Conservation (phyloP, 768 basidiomycete genomes). For the Gymnopilus junonius region DNA sequence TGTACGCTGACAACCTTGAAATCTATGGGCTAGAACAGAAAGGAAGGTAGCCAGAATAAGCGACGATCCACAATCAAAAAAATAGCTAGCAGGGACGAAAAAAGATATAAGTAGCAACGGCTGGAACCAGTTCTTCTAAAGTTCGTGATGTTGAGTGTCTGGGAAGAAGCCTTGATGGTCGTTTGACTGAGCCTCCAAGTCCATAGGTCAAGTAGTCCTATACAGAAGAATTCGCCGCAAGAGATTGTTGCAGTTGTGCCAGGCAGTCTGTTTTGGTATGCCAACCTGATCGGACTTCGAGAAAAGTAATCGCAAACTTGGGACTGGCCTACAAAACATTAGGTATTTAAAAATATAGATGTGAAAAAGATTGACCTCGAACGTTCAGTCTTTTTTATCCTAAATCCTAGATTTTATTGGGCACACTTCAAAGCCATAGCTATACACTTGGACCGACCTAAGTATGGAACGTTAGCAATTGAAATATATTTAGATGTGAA, state of each 20-base stretch:
- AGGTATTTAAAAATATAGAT: neutral
- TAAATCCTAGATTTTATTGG: too few relatives aligned
- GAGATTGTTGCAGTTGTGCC: too few relatives aligned
- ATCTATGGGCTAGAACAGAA: neutral
- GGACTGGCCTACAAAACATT: neutral
- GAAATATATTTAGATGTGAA: neutral
- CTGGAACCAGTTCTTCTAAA: neutral
- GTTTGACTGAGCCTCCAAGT: neutral
- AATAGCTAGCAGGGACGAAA: neutral
- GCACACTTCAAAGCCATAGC: too few relatives aligned
- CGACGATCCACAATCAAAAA: neutral
- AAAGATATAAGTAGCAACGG: neutral
- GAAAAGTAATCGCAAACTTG: neutral
- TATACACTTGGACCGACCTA: too few relatives aligned
- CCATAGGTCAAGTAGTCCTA: neutral
- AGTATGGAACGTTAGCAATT: too few relatives aligned
- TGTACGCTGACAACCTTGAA: neutral
- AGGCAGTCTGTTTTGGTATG: neutral
- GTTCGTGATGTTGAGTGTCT: neutral
- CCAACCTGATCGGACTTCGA: conserved; percentile 2
- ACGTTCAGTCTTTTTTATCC: too few relatives aligned
- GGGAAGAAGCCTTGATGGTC: neutral
- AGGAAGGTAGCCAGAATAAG: neutral
- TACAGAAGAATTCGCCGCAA: neutral
- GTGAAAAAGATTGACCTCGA: too few relatives aligned